phyloP scores from a whole-genome alignment of 2,329 filamentous ascomycete species.

The Microsporum canis region DNA sequence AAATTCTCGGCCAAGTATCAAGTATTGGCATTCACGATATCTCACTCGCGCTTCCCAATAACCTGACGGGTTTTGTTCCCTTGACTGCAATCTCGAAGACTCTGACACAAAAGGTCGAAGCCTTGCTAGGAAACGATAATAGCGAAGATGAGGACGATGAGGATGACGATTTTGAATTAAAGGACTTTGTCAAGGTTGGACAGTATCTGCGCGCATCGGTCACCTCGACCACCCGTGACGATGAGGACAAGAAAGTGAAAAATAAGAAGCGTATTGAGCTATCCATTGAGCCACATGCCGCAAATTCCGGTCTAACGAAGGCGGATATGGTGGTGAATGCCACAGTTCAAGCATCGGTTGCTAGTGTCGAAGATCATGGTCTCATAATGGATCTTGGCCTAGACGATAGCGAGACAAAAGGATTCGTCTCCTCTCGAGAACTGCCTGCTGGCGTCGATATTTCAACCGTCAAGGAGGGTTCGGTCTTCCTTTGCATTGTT shows the following conservation, averaged over 20 bases:
- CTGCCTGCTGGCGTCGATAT: conserved; percentile 55
- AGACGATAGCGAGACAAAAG: conserved; percentile 50
- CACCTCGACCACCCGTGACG: conserved; percentile 57
- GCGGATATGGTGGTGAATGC: conserved; percentile 63
- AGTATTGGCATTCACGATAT: conserved; percentile 71
- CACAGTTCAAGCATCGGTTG: conserved; percentile 76
- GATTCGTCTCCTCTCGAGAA: conserved; percentile 78
- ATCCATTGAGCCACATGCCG: conserved; percentile 64
- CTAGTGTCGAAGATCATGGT: conserved; percentile 92
- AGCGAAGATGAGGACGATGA: conserved; percentile 44
- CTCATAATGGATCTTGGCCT: conserved; percentile 86
- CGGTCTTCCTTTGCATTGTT: conserved; percentile 74
- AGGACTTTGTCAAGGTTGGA: conserved; percentile 64
- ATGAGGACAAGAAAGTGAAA: conserved; percentile 43
- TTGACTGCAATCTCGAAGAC: conserved; percentile 82
- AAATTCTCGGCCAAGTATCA: conserved; percentile 77
- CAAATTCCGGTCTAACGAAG: conserved; percentile 63
- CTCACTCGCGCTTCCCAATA: conserved; percentile 78
- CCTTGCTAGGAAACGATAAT: conserved; percentile 47
- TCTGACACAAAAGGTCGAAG: conserved; percentile 64
- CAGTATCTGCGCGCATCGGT: conserved; percentile 84
- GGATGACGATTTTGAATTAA: conserved; percentile 53
- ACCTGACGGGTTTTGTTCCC: conserved; percentile 77
- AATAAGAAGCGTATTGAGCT: conserved; percentile 75
- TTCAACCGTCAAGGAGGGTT: conserved; percentile 63